Conservation (phyloP, 2,329 filamentous ascomycete genomes). For the Lachnellula cervina region DNA sequence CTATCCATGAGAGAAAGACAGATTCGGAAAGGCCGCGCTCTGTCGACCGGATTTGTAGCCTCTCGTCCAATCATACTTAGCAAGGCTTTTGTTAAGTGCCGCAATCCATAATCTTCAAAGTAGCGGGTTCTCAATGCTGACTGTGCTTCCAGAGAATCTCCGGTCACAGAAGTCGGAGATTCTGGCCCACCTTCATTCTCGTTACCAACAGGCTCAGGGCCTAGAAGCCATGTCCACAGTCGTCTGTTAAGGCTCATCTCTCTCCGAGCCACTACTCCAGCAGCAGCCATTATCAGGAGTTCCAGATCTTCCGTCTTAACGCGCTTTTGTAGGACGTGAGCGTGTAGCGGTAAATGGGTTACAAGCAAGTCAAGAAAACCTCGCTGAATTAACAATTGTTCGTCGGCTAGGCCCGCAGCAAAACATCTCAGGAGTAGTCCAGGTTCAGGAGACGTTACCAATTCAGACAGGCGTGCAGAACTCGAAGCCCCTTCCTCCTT, state of each 20-base stretch:
- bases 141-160: conserved; percentile 28
- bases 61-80: conserved; percentile 67
- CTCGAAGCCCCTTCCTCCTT: conserved; percentile 36
- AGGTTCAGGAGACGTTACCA: conserved; percentile 85
- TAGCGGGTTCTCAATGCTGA: conserved; percentile 62
- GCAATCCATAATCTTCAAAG: conserved; percentile 75
- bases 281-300: conserved; percentile 73
- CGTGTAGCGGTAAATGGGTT: conserved; percentile 80
- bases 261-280: conserved; percentile 79
- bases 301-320: conserved; percentile 74
- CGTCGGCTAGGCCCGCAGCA: conserved; percentile 79
- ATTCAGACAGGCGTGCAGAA: conserved; percentile 49
- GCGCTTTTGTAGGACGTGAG: conserved; percentile 69
- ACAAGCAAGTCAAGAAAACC: conserved; percentile 92
- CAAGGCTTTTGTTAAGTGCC: conserved; percentile 68
- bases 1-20: conserved; percentile 96
- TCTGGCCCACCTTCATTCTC: conserved; percentile 46
- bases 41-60: conserved; percentile 53
- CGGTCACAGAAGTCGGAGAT: conserved; percentile 34
- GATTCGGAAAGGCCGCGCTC: conserved; percentile 81
- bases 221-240: conserved; percentile 94
- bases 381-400: conserved; percentile 86
- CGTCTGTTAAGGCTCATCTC: conserved; percentile 96
- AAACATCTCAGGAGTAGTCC: conserved; percentile 88
- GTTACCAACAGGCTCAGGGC: conserved; percentile 56